phyloP scores from a whole-genome alignment of 768 basidiomycete genomes.

The Trametes elegans region DNA sequence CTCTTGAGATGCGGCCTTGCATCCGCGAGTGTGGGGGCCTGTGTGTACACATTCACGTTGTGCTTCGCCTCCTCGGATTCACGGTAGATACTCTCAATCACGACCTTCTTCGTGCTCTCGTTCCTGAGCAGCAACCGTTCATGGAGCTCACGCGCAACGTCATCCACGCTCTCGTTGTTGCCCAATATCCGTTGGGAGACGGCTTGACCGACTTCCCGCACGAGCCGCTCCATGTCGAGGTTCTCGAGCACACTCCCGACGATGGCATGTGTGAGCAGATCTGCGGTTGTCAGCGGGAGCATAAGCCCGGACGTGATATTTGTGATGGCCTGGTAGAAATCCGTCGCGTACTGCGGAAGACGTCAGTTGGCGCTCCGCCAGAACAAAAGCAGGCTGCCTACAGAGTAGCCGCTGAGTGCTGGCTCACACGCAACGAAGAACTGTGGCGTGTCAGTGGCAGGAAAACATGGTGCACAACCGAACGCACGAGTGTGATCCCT shows the following conservation, averaged over 20 bases:
- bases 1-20: constrained; percentile 78
- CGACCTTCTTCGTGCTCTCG: constrained; percentile 95
- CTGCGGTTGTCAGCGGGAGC: constrained; percentile 94
- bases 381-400: constrained; percentile 35
- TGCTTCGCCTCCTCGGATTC: constrained; percentile 86
- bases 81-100: constrained; percentile 95
- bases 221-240: constrained; percentile 95
- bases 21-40: constrained; percentile 64
- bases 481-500: constrained; percentile 86
- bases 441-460: constrained; percentile 38
- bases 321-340: constrained; percentile 93
- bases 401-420: constrained; percentile 88
- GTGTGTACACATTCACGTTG: constrained; percentile 84
- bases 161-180: constrained; percentile 94
- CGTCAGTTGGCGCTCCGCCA: constrained; percentile 16
- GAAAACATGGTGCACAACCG: not conserved
- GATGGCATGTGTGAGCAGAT: constrained; percentile 92
- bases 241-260: constrained; percentile 97
- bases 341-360: constrained; percentile 71
- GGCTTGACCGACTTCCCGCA: constrained; percentile 90
- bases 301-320: constrained; percentile 93
- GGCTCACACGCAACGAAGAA: constrained; percentile 99
- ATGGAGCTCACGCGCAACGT: constrained; percentile 92
- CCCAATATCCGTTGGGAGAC: constrained; percentile 91
- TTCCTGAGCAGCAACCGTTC: constrained; percentile 88